These are phyloP conservation scores for Saccharum spontaneum DNA, from an alignment of 176 grass and related monocot genomes.

Conservation along the genomic window DNA sequence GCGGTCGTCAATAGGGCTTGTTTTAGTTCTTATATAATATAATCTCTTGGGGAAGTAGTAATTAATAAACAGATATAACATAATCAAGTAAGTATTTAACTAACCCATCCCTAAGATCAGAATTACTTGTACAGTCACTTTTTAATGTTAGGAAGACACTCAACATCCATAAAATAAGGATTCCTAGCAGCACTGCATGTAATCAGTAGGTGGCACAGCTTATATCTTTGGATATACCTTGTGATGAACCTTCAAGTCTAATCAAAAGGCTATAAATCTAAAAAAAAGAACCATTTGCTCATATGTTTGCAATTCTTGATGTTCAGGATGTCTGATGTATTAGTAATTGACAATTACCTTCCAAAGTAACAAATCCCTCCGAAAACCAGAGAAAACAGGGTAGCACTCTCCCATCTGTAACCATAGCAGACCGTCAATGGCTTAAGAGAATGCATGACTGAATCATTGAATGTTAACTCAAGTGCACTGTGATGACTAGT, in stretches of 20 bases:
- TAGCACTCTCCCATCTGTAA: slow-evolving; percentile 87
- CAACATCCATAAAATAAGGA: not conserved
- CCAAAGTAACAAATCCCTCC: slow-evolving; percentile 91
- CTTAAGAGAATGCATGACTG: not conserved
- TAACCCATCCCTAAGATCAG: not conserved
- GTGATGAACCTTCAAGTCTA: not conserved
- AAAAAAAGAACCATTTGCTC: not conserved
- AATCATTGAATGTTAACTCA: slow-evolving; percentile 3
- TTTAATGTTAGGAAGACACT: not conserved
- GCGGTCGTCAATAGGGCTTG: slow-evolving; percentile 38
- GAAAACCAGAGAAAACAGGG: slow-evolving; percentile 83
- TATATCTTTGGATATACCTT: not conserved
- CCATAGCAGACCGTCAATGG: slow-evolving; percentile 26
- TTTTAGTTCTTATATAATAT: not conserved
- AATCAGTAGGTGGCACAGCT: not conserved
- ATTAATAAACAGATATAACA: not conserved
- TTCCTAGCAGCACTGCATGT: not conserved
- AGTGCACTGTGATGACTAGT: slow-evolving; percentile 2
- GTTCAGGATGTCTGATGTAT: slow-evolving; percentile 10
- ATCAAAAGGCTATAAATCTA: slow-evolving; percentile 5
- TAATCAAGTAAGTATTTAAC: not conserved
- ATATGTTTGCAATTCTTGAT: not conserved
- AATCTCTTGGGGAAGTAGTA: not conserved
- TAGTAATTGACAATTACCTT: slow-evolving; percentile 51
- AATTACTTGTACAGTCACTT: not conserved